These are phyloP conservation scores for Pinus taeda DNA, from an alignment of 75 land plant species.

Conservation along the genomic window DNA sequence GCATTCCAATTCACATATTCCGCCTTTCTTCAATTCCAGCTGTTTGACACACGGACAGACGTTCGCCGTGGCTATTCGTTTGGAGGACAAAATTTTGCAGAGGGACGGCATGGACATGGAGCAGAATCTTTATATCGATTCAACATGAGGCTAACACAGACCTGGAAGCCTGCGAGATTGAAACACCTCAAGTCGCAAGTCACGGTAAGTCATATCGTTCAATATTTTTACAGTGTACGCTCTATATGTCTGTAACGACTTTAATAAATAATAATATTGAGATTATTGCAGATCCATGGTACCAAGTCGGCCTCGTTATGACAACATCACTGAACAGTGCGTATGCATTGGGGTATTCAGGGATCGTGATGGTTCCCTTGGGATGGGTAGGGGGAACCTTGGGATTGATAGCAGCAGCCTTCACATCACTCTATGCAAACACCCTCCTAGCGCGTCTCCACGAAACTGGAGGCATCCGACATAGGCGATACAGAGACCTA, in stretches of 20 bases:
- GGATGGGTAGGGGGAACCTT: constrained; percentile 66
- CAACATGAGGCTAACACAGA: not conserved
- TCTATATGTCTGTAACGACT: too few species aligned
- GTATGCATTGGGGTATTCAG: constrained; percentile 75
- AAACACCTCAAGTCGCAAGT: not conserved
- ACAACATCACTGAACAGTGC: too few species aligned
- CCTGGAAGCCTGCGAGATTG: not conserved
- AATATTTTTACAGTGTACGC: too few species aligned
- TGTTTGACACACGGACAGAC: too few species aligned
- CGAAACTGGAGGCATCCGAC: constrained; percentile 75
- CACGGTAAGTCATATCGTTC: not conserved
- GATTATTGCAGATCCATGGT: constrained; percentile 62
- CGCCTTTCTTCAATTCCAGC: too few species aligned
- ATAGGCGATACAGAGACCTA: constrained; percentile 84
- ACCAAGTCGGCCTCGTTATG: constrained; percentile 54
- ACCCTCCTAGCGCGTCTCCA: constrained; percentile 65
- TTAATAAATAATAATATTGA: too few species aligned
- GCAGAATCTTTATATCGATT: too few species aligned
- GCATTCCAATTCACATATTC: too few species aligned
- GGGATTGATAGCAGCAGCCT: constrained; percentile 51
- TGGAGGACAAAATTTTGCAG: too few species aligned
- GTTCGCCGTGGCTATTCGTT: too few species aligned
- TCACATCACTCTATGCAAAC: constrained; percentile 71
- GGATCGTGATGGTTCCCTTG: constrained; percentile 74
- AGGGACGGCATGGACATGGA: too few species aligned